phyloP scores from a whole-genome alignment of 208 protist genomes.

The Lotmaria passim region DNA sequence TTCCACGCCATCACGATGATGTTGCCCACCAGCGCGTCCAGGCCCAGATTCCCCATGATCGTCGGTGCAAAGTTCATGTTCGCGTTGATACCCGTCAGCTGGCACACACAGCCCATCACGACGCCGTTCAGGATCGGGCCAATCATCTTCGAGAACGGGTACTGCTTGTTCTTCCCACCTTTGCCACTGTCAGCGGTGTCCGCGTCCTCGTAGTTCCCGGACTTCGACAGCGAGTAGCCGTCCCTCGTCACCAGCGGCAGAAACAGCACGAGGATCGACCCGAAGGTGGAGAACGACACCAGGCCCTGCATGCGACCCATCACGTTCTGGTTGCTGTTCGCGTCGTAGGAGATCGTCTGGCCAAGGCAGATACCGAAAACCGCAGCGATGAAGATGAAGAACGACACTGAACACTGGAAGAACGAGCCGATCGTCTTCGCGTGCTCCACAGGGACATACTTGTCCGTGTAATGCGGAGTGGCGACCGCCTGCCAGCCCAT shows the following conservation, averaged over 20 bases:
- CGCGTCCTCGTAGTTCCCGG: slow-evolving; percentile 10
- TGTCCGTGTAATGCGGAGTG: slow-evolving; percentile 28
- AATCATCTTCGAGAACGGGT: slow-evolving; percentile 41
- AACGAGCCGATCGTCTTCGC: slow-evolving; percentile 39
- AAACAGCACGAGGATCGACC: slow-evolving; percentile 39
- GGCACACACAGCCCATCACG: slow-evolving; percentile 40
- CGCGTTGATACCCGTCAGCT: slow-evolving; percentile 79
- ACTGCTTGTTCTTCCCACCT: slow-evolving; percentile 1
- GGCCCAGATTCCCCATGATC: slow-evolving; percentile 52
- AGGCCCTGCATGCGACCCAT: slow-evolving; percentile 54
- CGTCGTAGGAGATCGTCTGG: slow-evolving; percentile 38
- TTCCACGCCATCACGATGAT: slow-evolving; percentile 73
- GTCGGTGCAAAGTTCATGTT: slow-evolving; percentile 75
- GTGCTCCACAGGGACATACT: background rate
- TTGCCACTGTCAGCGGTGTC: slow-evolving; percentile 10
- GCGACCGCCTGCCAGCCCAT: slow-evolving; percentile 32
- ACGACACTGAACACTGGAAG: slow-evolving; percentile 54
- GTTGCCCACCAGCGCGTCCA: slow-evolving; percentile 57
- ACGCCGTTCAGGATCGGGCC: slow-evolving; percentile 40
- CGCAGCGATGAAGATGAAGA: slow-evolving; percentile 54
- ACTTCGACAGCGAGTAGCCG: slow-evolving; percentile 5
- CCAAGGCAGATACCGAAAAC: slow-evolving; percentile 49
- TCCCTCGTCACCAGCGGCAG: slow-evolving; percentile 42
- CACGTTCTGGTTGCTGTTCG: slow-evolving; percentile 30
- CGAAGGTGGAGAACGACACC: slow-evolving; percentile 31